A percentile compares a stretch with the other conserved stretches of the same genome.
These are phyloP conservation scores for Herpetomonas samuelpessoai DNA, from an alignment of 208 protist genomes.

Conservation along the genomic window DNA sequence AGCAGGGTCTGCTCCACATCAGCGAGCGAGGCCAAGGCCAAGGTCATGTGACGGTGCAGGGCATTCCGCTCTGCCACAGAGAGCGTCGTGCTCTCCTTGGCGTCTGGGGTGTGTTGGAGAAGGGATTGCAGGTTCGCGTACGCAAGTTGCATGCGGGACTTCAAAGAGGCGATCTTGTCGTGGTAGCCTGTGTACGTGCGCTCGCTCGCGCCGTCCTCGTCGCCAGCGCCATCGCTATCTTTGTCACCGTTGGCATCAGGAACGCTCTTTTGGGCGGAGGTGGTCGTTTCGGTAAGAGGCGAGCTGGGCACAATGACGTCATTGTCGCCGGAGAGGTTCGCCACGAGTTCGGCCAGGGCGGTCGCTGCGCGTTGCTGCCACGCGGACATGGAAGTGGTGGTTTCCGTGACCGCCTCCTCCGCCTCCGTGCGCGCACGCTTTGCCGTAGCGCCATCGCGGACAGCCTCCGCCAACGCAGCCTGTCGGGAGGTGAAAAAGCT, in stretches of 20 bases:
- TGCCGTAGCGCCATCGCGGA: slow-evolving; percentile 2
- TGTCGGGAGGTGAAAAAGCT: slow-evolving; percentile 17
- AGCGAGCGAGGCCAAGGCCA: neutral
- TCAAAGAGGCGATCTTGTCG: slow-evolving; percentile 8
- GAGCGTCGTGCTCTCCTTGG: neutral
- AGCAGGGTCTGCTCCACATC: slow-evolving; percentile 23
- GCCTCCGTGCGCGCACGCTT: slow-evolving; percentile 44
- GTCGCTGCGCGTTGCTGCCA: slow-evolving; percentile 17
- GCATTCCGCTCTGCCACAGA: neutral
- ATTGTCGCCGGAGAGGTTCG: slow-evolving; percentile 14
- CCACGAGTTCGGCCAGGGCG: slow-evolving; percentile 18
- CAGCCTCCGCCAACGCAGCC: slow-evolving; percentile 5
- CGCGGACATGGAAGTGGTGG: neutral
- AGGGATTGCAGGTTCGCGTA: slow-evolving; percentile 12
- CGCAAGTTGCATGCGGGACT: slow-evolving; percentile 12
- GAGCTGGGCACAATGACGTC: slow-evolving; percentile 9
- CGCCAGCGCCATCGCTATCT: slow-evolving; percentile 6
- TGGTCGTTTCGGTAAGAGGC: neutral
- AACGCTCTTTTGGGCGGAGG: no score
- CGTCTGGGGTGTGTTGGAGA: slow-evolving; percentile 6
- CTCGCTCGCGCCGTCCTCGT: neutral
- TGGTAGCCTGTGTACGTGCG: slow-evolving; percentile 29
- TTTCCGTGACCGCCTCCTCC: neutral
- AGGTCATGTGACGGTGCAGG: slow-evolving; percentile 1
- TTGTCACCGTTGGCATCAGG: slow-evolving; percentile 1